Conservation (phyloP, 1,284 basidiomycete species). For the Ustilago crameri region DNA sequence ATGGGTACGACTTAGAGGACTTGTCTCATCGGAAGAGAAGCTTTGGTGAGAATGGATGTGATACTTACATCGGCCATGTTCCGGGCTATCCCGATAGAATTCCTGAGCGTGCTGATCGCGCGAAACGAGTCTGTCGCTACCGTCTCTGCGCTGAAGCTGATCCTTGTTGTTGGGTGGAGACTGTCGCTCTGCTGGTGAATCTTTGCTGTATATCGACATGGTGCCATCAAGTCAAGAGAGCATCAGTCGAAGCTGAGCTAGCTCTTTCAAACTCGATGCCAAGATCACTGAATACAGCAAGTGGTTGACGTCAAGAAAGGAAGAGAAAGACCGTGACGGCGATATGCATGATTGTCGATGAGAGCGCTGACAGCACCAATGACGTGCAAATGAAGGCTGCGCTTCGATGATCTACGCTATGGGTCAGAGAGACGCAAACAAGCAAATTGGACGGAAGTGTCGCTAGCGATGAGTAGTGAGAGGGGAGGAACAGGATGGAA, state of each 20-base stretch:
- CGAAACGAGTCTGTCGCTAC: constrained; percentile 1
- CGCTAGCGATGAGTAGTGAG: no score
- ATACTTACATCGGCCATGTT: constrained; percentile 12
- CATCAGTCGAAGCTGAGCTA: constrained; percentile 7
- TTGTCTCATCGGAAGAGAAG: constrained; percentile 6
- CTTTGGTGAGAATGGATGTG: background rate
- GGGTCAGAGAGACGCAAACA: no score
- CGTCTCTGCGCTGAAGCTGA: constrained; percentile 5
- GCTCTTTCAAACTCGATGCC: background rate
- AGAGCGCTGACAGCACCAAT: background rate
- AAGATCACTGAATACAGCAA: background rate
- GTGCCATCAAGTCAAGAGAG: constrained; percentile 7
- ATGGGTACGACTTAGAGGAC: constrained; percentile 5
- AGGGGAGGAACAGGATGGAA: no score
- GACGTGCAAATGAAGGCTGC: background rate
- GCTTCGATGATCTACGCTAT: background rate
- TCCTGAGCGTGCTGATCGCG: background rate
- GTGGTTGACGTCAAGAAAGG: constrained; percentile 10
- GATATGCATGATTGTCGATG: constrained; percentile 12
- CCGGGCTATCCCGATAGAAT: constrained; percentile 2
- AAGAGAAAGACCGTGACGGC: background rate
- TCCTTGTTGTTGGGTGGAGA: background rate
- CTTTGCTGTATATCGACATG: constrained; percentile 22
- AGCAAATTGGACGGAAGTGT: no score
- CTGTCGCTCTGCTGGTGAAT: constrained; percentile 14